Percentiles rank a stretch among this genome's conserved stretches.
Evolutionary conservation across 2,329 filamentous ascomycete genomes (phyloP).

Genomic region (Epichloe aotearoae): DNA sequence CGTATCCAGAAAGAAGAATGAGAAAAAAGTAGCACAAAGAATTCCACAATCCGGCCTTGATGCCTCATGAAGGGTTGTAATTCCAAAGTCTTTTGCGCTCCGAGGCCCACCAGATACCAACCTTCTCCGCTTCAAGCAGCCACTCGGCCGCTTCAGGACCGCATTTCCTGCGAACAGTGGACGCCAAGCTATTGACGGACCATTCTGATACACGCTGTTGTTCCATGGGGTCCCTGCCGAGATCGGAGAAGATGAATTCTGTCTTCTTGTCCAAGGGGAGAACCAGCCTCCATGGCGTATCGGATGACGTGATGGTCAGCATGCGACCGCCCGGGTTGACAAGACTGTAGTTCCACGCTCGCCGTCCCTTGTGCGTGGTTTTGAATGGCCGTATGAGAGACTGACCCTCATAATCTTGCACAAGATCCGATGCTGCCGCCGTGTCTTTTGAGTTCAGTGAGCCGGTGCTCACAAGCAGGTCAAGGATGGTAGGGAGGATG

Average conservation of each 20-base stretch:
- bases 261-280: constrained; percentile 16
- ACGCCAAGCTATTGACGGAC: constrained; percentile 4
- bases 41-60: not conserved
- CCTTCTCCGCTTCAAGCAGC: constrained; percentile 17
- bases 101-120: constrained; percentile 18
- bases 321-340: constrained; percentile 19
- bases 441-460: constrained; percentile 17
- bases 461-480: constrained; percentile 19
- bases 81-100: constrained; percentile 12
- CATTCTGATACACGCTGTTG: constrained; percentile 10
- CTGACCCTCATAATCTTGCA: constrained; percentile 22
- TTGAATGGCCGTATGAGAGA: constrained; percentile 19
- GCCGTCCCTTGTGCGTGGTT: constrained; percentile 8
- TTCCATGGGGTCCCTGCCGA: constrained; percentile 16
- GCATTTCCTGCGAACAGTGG: constrained; percentile 7
- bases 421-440: constrained; percentile 15
- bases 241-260: constrained; percentile 17
- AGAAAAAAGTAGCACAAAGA: not conserved
- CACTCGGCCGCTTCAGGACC: constrained; percentile 14
- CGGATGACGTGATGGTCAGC: constrained; percentile 14
- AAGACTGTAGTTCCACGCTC: constrained; percentile 20
- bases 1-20: not conserved
- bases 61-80: constrained; percentile 1
- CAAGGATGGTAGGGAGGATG: constrained; percentile 23
- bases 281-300: constrained; percentile 15